Evolutionary conservation across 2,329 filamentous ascomycete species (phyloP).

Genomic region (Thielaviopsis musarum): DNA sequence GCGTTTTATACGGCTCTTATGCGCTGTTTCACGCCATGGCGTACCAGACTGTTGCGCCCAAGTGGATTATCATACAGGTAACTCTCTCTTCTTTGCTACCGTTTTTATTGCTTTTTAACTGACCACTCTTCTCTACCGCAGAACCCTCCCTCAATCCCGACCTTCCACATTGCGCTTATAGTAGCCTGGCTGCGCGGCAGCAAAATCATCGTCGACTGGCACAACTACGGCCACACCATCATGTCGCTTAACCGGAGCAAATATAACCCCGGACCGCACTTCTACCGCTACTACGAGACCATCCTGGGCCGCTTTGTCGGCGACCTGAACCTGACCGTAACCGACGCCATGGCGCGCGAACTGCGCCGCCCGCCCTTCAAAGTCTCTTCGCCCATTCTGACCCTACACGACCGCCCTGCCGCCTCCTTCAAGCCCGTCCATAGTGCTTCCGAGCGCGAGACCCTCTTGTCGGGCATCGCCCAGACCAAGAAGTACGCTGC

Average conservation of each 20-base stretch:
- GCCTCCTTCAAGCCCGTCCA: slow-evolving; percentile 59
- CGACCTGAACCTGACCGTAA: slow-evolving; percentile 69
- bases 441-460: slow-evolving; percentile 26
- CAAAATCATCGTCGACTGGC: slow-evolving; percentile 84
- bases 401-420: slow-evolving; percentile 76
- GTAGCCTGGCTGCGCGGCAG: slow-evolving; percentile 65
- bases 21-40: slow-evolving; percentile 55
- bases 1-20: slow-evolving; percentile 25
- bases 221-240: slow-evolving; percentile 96
- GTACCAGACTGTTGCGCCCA: slow-evolving; percentile 55
- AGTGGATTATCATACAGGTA: slow-evolving; percentile 75
- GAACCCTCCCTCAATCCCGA: slow-evolving; percentile 92
- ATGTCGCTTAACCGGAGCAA: slow-evolving; percentile 44
- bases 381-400: slow-evolving; percentile 46
- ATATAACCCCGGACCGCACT: slow-evolving; percentile 55
- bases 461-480: slow-evolving; percentile 48
- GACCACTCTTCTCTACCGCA: slow-evolving; percentile 23
- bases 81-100: slow-evolving; percentile 9
- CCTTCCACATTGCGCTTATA: slow-evolving; percentile 57
- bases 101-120: slow-evolving; percentile 10
- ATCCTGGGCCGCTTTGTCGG: slow-evolving; percentile 50
- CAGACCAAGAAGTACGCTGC: slow-evolving; percentile 44
- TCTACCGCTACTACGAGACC: slow-evolving; percentile 66
- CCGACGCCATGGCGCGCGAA: slow-evolving; percentile 68
- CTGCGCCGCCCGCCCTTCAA: slow-evolving; percentile 47